Conservation (phyloP, 768 basidiomycete species). For the Gloeopeniophorella convolvens region DNA sequence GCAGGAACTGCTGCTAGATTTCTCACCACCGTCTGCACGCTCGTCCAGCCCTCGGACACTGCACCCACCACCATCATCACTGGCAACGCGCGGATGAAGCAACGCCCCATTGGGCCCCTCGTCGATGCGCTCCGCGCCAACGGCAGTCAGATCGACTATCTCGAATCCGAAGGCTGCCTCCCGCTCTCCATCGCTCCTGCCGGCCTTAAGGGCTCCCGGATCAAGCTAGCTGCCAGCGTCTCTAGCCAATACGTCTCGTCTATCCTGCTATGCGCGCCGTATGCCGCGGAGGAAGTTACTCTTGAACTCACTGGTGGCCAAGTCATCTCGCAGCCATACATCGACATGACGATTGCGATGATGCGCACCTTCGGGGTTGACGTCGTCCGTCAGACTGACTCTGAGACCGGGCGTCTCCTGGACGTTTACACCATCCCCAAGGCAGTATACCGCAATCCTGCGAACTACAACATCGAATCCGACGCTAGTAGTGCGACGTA, state of each 20-base stretch:
- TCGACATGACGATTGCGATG: constrained; percentile 99
- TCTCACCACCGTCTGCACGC: constrained; percentile 91
- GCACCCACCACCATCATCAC: constrained; percentile 73
- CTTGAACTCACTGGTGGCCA: constrained; percentile 90
- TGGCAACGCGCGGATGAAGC: constrained; percentile 98
- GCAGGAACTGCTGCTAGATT: constrained; percentile 98
- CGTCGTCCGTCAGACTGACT: constrained; percentile 61
- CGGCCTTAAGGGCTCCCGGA: constrained; percentile 75
- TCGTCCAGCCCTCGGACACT: constrained; percentile 49
- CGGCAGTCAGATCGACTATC: constrained; percentile 69
- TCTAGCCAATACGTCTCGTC: constrained; percentile 99
- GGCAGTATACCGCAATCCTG: constrained; percentile 70
- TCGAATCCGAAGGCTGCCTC: constrained; percentile 78
- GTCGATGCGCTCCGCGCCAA: constrained; percentile 85
- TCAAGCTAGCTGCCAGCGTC: constrained; percentile 87
- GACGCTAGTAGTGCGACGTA: constrained; percentile 97
- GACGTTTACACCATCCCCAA: constrained; percentile 88
- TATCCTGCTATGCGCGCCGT: constrained; percentile 93
- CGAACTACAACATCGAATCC: constrained; percentile 82
- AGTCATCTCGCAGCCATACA: constrained; percentile 98
- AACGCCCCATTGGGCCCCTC: constrained; percentile 92
- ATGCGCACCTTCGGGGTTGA: constrained; percentile 88
- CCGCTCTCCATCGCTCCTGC: constrained; percentile 80
- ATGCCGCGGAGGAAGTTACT: constrained; percentile 74
- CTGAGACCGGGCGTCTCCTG: constrained; percentile 49